phyloP scores from a whole-genome alignment of 768 basidiomycete genomes.

The Cyclocybe cylindracea region DNA sequence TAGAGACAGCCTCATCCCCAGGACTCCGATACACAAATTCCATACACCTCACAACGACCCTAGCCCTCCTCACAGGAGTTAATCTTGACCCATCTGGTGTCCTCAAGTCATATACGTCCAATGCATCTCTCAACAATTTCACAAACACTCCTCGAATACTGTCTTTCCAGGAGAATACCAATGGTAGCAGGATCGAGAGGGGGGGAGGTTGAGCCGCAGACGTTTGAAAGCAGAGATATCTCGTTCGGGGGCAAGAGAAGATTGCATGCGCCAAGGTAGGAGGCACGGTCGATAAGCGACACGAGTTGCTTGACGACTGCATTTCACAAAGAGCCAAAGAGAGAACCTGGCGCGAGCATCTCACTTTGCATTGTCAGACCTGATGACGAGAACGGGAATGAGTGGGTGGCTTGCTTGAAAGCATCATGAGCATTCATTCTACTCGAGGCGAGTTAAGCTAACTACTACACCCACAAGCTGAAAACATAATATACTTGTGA shows the following conservation, averaged over 20 bases:
- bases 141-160: constrained; percentile 43
- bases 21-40: constrained; percentile 47
- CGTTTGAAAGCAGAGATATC: constrained; percentile 43
- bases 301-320: constrained; percentile 55
- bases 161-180: constrained; percentile 60
- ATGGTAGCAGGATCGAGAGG: constrained; percentile 30
- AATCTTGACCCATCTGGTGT: constrained; percentile 4
- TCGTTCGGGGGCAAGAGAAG: constrained; percentile 52
- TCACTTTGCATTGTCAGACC: constrained; percentile 39
- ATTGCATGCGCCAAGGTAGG: constrained; percentile 69
- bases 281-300: constrained; percentile 63
- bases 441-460: not conserved
- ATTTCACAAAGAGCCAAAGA: constrained; percentile 40
- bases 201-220: constrained; percentile 3
- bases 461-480: not conserved
- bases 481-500: constrained; percentile 46
- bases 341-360: constrained; percentile 20
- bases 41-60: constrained; percentile 55
- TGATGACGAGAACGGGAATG: constrained; percentile 52
- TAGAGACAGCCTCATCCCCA: constrained; percentile 23
- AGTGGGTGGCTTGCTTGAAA: constrained; percentile 48
- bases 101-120: constrained; percentile 47
- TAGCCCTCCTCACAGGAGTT: constrained; percentile 61
- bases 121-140: constrained; percentile 47
- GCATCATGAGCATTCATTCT: constrained; percentile 69